Conservation (phyloP, 805 yeast species). For the Lipomyces spencermartinsiae region DNA sequence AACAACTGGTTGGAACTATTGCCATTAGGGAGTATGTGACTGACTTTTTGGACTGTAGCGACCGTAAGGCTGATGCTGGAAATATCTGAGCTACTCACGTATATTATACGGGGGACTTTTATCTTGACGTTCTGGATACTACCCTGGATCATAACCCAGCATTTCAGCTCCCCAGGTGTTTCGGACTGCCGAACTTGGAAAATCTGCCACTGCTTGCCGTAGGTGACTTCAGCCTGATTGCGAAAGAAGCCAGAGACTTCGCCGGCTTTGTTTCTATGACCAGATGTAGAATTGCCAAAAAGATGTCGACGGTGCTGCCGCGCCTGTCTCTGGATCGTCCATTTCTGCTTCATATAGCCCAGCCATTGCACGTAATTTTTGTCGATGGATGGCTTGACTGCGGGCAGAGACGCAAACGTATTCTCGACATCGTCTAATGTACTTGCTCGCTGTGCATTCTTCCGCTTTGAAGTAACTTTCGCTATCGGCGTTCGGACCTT, state of each 20-base stretch:
- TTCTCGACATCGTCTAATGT: conserved; percentile 45
- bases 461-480: conserved; percentile 49
- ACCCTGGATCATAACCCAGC: conserved; percentile 68
- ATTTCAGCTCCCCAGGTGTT: conserved; percentile 78
- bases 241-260: conserved; percentile 73
- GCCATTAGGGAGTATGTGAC: conserved; percentile 74
- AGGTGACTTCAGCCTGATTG: conserved; percentile 72
- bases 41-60: conserved; percentile 63
- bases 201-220: conserved; percentile 85
- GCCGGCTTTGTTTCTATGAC: conserved; percentile 48
- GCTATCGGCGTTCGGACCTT: conserved; percentile 44
- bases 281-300: conserved; percentile 70
- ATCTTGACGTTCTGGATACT: conserved; percentile 76
- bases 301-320: conserved; percentile 73
- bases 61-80: conserved; percentile 52
- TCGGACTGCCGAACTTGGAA: conserved; percentile 68
- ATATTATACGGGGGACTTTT: conserved; percentile 76
- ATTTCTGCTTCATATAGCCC: conserved; percentile 79
- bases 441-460: conserved; percentile 41
- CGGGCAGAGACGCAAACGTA: conserved; percentile 55
- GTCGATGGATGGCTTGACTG: conserved; percentile 43
- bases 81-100: conserved; percentile 58
- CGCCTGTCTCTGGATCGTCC: conserved; percentile 79
- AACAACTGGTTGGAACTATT: conserved; percentile 57
- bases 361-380: conserved; percentile 57